phyloP scores from a whole-genome alignment of 306 rosid species.

The Castanea sativa region DNA sequence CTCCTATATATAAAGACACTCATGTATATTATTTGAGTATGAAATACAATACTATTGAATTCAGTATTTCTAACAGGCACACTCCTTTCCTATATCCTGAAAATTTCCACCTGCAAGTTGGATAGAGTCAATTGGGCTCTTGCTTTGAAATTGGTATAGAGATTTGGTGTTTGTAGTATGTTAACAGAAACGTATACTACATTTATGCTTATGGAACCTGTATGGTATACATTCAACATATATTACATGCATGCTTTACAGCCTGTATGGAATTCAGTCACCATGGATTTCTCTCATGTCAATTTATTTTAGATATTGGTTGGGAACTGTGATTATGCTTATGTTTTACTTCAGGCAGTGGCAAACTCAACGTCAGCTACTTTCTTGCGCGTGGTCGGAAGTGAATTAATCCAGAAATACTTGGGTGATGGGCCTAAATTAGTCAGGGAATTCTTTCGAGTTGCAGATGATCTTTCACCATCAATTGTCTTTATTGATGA shows the following conservation, averaged over 20 bases:
- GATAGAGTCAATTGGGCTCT: background rate
- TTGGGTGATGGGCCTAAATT: conserved; percentile 72
- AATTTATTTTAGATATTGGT: background rate
- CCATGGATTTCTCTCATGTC: background rate
- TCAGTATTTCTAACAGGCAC: no score
- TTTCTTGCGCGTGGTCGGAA: conserved; percentile 65
- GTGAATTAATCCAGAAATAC: conserved; percentile 62
- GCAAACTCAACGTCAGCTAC: conserved; percentile 69
- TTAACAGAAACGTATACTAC: background rate
- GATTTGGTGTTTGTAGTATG: background rate
- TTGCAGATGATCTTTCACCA: conserved; percentile 65
- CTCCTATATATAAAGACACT: no score
- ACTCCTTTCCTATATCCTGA: background rate
- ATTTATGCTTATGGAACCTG: background rate
- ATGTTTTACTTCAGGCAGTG: conserved; percentile 40
- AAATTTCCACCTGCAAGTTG: background rate
- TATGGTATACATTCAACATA: background rate
- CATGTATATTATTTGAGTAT: no score
- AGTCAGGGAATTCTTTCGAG: conserved; percentile 65
- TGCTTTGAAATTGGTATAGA: background rate
- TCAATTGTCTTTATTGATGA: conserved; percentile 65
- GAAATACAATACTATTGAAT: no score
- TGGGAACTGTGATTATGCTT: background rate
- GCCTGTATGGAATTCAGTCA: background rate
- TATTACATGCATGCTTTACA: background rate